Base-by-base conservation (phyloP, 768 basidiomycete genomes). In the Daedaleopsis nitida region DNA sequence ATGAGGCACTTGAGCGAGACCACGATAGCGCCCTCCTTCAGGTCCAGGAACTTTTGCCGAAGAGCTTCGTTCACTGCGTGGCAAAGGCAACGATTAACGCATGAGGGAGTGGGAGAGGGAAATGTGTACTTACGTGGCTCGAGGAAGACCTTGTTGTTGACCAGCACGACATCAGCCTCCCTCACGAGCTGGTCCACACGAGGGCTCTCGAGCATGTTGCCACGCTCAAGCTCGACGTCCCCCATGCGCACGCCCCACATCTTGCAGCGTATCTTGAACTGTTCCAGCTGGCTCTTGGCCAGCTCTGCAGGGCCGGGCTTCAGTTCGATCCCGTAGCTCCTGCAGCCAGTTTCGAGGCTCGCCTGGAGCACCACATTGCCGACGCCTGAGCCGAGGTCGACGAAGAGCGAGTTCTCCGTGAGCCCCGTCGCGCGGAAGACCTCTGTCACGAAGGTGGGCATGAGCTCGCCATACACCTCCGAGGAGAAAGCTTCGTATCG, bases 191-290 rank as follows among this genome's bases (percentile, higher is more conserved):
- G 83, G 45, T 86, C 80, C 16, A 94, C 86, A 42, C 87, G 78
- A 23, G 69, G 70, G 69, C 88, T 86, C 58, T 80, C 76, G 52
- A 94, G 78, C 86, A 99, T 97, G 70, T 98, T 87, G 0, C 92
- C 94, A 70, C 96, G 83, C 71, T 91, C 87, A 13, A 92, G 76
- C 71, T 92, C 88, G 27, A 94, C 84, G 3, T 87, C 81, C 5
- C 94, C 91, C 63, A 87, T 81, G 16, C 76, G 73, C 5, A 98
- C 75, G 0, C 94, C 94, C 96, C 96, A 99, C 91, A 98, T 92
- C 60, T 86, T 80, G 76, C 91, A 91, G 19, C 97, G 81, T 23
- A 84, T 81, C 69, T 78, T 76, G 63, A 92, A 86, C 72, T 98
- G 93, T 47, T 79, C 80, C 58, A 87, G 79, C 77, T 96, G 91